Evolutionary conservation across 2,329 filamentous ascomycete genomes (phyloP).

Genomic region (Sporothrix luriei): DNA sequence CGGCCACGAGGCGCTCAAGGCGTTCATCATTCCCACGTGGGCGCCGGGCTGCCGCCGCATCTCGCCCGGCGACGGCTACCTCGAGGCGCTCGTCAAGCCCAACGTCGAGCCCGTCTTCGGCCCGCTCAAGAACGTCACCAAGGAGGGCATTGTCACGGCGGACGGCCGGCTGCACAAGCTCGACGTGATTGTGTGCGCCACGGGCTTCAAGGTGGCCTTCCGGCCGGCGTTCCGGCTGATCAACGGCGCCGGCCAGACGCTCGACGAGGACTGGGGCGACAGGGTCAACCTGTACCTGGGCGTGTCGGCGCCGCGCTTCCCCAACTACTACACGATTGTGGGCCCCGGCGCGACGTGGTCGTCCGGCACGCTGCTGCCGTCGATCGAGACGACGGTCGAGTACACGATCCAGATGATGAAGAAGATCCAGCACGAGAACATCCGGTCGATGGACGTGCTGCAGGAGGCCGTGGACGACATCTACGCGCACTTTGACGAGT

Average conservation of each 20-base stretch:
- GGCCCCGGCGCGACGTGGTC: conserved; percentile 33
- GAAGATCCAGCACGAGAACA: conserved; percentile 53
- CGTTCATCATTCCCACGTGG: conserved; percentile 50
- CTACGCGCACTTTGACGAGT: conserved; percentile 49
- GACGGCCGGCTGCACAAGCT: conserved; percentile 41
- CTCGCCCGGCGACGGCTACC: conserved; percentile 49
- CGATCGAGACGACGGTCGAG: conserved; percentile 35
- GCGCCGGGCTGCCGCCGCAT: conserved; percentile 49
- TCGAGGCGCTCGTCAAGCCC: conserved; percentile 48
- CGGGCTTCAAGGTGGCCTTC: conserved; percentile 45
- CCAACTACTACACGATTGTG: conserved; percentile 35
- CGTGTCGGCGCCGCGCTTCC: conserved; percentile 34
- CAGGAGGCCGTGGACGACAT: conserved; percentile 54
- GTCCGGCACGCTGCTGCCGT: conserved; percentile 32
- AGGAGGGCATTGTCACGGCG: conserved; percentile 41
- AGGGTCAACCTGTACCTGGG: conserved; percentile 37
- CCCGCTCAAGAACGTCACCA: conserved; percentile 45
- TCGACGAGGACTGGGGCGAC: conserved; percentile 38
- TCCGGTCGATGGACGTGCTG: conserved; percentile 51
- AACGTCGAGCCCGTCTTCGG: conserved; percentile 51
- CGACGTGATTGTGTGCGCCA: conserved; percentile 44
- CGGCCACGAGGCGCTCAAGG: conserved; percentile 48
- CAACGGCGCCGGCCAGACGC: conserved; percentile 30
- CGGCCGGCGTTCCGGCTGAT: conserved; percentile 41
- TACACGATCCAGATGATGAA: conserved; percentile 46